A percentile compares a stretch with the other conserved stretches of the same genome.
Evolutionary conservation across 768 basidiomycete genomes (phyloP).

Genomic region (Auricularia heimuer): DNA sequence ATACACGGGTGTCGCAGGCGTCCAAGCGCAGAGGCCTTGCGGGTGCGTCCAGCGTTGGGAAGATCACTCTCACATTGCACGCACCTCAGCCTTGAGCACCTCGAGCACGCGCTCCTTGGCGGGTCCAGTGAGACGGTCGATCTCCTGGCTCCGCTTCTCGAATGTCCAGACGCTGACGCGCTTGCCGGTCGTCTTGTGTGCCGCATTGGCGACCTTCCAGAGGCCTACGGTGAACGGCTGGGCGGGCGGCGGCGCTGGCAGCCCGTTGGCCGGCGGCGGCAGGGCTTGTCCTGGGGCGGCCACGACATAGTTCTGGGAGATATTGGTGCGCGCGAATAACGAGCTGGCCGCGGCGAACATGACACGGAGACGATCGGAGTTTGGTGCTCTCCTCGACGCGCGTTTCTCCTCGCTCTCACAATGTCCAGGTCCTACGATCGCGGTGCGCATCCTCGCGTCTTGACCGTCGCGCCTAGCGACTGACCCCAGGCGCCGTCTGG

Average conservation of each 20-base stretch:
- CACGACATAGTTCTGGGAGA: slow-evolving; percentile 71
- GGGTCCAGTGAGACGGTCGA: slow-evolving; percentile 54
- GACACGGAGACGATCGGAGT: not conserved
- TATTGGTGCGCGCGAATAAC: slow-evolving; percentile 71
- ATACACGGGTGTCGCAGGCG: slow-evolving; percentile 88
- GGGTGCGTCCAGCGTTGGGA: slow-evolving; percentile 1
- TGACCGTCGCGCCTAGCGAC: not conserved
- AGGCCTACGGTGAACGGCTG: slow-evolving; percentile 65
- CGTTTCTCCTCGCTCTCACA: slow-evolving; percentile 10
- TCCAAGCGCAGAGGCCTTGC: slow-evolving; percentile 72
- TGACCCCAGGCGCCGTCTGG: slow-evolving; percentile 1
- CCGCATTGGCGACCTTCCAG: slow-evolving; percentile 82
- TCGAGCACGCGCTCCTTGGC: slow-evolving; percentile 72
- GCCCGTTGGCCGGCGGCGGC: slow-evolving; percentile 10
- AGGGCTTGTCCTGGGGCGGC: slow-evolving; percentile 27
- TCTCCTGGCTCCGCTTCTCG: slow-evolving; percentile 70
- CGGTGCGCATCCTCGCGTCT: slow-evolving; percentile 38
- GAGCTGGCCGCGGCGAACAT: slow-evolving; percentile 81
- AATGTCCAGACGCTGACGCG: slow-evolving; percentile 88
- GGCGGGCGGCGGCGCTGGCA: slow-evolving; percentile 32
- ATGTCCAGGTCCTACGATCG: slow-evolving; percentile 98
- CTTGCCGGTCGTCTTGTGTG: slow-evolving; percentile 83
- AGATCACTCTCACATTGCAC: slow-evolving; percentile 12
- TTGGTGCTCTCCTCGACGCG: not conserved
- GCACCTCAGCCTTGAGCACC: slow-evolving; percentile 83